Evolutionary conservation across 805 yeast genomes (phyloP).

Genomic region (Wickerhamomyces hampshirensis): DNA sequence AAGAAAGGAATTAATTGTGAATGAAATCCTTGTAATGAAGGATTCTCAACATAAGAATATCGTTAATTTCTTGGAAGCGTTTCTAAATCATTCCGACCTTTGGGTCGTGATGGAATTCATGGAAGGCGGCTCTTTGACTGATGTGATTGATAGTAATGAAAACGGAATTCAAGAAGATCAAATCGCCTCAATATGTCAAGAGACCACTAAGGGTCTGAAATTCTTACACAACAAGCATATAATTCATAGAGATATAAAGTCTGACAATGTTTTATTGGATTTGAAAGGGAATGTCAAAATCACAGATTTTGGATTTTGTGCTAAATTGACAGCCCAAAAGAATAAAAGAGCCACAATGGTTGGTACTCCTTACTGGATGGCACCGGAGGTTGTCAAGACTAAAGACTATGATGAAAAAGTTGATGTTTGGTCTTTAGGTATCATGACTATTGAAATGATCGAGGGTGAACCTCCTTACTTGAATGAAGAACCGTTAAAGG

Average conservation of each 20-base stretch:
- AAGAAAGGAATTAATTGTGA: constrained; percentile 89
- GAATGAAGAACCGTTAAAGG: constrained; percentile 93
- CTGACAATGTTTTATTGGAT: constrained; percentile 88
- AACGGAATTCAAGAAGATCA: constrained; percentile 72
- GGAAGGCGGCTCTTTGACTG: constrained; percentile 98
- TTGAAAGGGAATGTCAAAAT: constrained; percentile 82
- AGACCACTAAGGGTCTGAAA: constrained; percentile 86
- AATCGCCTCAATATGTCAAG: constrained; percentile 86
- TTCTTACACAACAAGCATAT: constrained; percentile 89
- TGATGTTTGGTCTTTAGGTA: constrained; percentile 97
- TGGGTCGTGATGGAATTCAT: constrained; percentile 99
- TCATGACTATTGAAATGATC: constrained; percentile 97
- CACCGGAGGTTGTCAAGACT: constrained; percentile 95
- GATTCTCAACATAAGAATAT: constrained; percentile 92
- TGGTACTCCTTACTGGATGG: constrained; percentile 99
- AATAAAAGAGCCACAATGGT: constrained; percentile 97
- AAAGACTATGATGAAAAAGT: constrained; percentile 96
- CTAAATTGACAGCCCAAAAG: constrained; percentile 78
- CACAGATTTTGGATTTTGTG: constrained; percentile 98
- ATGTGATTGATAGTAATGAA: constrained; percentile 86
- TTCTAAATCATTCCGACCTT: constrained; percentile 68
- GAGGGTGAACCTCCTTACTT: constrained; percentile 98
- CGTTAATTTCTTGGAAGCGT: constrained; percentile 91
- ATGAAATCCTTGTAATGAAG: constrained; percentile 95
- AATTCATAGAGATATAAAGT: constrained; percentile 94